Evolutionary conservation across 2,329 filamentous ascomycete species (phyloP), one percentile per base, ranked within the genome.

Genomic region (Hypoxylon sp.): DNA sequence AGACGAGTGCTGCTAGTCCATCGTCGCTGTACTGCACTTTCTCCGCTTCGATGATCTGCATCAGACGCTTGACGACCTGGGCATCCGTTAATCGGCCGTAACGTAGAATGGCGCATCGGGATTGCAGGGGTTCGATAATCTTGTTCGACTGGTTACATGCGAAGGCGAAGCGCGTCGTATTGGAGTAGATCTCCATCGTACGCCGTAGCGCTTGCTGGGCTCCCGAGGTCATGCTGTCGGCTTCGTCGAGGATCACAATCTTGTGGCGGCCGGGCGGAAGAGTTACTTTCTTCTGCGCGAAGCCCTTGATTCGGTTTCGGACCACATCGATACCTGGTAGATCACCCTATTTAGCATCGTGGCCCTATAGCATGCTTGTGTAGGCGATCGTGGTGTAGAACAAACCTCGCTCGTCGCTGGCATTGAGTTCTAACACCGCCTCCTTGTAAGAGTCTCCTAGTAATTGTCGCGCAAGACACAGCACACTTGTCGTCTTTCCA

Each of bases 121-220:
- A 98, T 81, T 99, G 96, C 57, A 99, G 86, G n/a, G 96, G 96
- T 81, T 99, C 96, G 80, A 99, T 99, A 78, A 99, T 98, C 83
- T 98, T 99, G 84, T 98, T 99, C 70, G 92, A 96, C 84, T 97
- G 94, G 80, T 99, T 99, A 85, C 96, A 99, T 1, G 96, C 96
- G 77, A 99, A 99, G 0, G 96, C 96, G 78, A 99, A 99, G 65
- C 96, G 89, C 1, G 96, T 99, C 1, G 96, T 99, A 70, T 94
- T 91, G 46, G 94, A 97, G 84, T 98, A 98, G 57, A 98, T 99
- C 80, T 99, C 96, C 96, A 99, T 99, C 0, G 96, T 99, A 70
- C 96, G 87, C 73, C 96, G 89, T 37, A 99, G 87, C 19, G 96
- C 96, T 82, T 98, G 96, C 79, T 99, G 96, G 1, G 96, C 96